A percentile compares a stretch with the other conserved stretches of the same genome.
Conservation (phyloP, 2,329 filamentous ascomycete species). For the Aureobasidium sp. region DNA sequence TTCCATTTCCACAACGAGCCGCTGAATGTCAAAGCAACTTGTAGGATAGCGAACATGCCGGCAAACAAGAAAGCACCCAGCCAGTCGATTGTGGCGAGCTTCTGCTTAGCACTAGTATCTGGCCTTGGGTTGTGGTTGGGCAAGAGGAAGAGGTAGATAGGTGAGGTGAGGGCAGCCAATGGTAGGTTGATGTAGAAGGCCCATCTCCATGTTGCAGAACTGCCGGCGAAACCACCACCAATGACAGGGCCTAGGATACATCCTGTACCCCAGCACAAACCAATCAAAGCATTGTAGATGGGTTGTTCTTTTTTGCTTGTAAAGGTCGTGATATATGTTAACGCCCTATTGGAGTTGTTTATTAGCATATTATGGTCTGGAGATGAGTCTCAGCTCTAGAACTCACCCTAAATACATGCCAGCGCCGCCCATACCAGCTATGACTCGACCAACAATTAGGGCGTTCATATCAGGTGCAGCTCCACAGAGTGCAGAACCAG, state of each 20-base stretch:
- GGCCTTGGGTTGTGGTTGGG: slow-evolving; percentile 23
- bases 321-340: neutral
- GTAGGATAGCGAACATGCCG: slow-evolving; percentile 35
- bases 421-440: slow-evolving; percentile 27
- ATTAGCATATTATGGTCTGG: neutral
- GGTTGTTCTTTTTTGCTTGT: neutral
- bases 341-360: neutral
- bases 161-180: slow-evolving; percentile 38
- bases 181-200: slow-evolving; percentile 53
- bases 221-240: slow-evolving; percentile 27
- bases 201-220: slow-evolving; percentile 28
- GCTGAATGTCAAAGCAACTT: slow-evolving; percentile 48
- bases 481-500: slow-evolving; percentile 28
- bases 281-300: slow-evolving; percentile 18
- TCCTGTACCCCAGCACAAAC: slow-evolving; percentile 24
- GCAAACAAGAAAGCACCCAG: slow-evolving; percentile 41
- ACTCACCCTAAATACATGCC: slow-evolving; percentile 28
- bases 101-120: neutral
- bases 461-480: slow-evolving; percentile 25
- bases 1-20: slow-evolving; percentile 45
- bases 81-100: slow-evolving; percentile 33
- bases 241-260: slow-evolving; percentile 28
- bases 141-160: slow-evolving; percentile 41
- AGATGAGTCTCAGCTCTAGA: neutral
- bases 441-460: slow-evolving; percentile 28